Base-by-base conservation (phyloP, 2,329 filamentous ascomycete genomes). In the Dactylellina sp. region DNA sequence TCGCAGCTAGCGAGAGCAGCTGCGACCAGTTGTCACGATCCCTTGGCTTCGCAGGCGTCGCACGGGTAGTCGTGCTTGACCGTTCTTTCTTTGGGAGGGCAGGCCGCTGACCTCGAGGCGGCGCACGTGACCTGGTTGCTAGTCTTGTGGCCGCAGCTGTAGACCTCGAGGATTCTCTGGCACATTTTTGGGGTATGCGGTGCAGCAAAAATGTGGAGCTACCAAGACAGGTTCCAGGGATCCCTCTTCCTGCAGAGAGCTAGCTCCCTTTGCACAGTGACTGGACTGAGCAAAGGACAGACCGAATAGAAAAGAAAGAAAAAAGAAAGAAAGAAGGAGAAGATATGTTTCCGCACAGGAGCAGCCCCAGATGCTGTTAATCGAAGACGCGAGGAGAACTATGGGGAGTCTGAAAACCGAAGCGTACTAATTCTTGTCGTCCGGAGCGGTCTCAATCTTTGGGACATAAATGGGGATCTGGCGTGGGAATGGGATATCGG, bases 181-280 rank as follows among this genome's bases (percentile, higher is more conserved):
- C 66, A 72, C 66, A 72, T 72, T 72, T 56, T 72, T 22, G 61
- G 66, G 59, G 66, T 56, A 50, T 57, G 66, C 37, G n/a, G 59
- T 64, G 66, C 64, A 64, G 59, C 44, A 72, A 63, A 64, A 64
- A 59, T 72, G 66, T 72, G 66, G 66, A 72, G 66, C 66, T 72
- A 60, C 66, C 66, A 59, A 52, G 59, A 55, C 35, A 42, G 66
- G n/a, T 44, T 60, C 66, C 49, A 56, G 66, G 59, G 55, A 42
- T 57, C n/a, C 49, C 32, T 53, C 64, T 60, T 53, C 66, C 66
- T 72, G 60, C 66, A n/a, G n/a, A 72, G 59, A 64, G 49, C 66
- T 72, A 72, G 66, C 66, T 72, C 53, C 66, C 46, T 64, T 63
- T 47, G 52, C 59, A 72, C 53, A 42, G 42, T 57, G 57, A 72